Base-by-base conservation (phyloP, 495 filamentous ascomycete species). In the Penicillium tannophilum region DNA sequence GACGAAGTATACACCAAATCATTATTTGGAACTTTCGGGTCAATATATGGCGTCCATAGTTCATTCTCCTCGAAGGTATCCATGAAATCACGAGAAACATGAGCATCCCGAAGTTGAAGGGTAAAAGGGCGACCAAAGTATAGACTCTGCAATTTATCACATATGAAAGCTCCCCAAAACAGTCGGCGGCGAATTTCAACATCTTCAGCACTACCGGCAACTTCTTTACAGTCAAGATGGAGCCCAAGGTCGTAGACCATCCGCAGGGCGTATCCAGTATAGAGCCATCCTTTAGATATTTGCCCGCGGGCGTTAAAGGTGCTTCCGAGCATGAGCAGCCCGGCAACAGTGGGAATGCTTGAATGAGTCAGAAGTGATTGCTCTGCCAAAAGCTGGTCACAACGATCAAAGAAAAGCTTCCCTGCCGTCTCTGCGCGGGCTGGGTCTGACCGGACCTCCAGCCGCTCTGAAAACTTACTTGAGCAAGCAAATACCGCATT, bases 141-240 rank as follows among this genome's bases (percentile, higher is more conserved):
- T 5, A 78, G 60, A 20, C 56, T 62, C 55, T 78, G 75, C 6
- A 72, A 42, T 41, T 73, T 74, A 30, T 78, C 75, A 14, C 58
- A 57, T 11, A 76, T 63, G 52, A 74, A 75, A 2, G 74, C 74
- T 6, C 71, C 72, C 75, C 75, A 78, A 58, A 72, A 76, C 0
- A 78, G 61, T 4, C 73, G 72, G 14, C 66, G 63, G 16, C 75
- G 70, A 10, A 72, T 70, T 49, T 76, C 72, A 10, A 71, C 60
- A n/a, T 73, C 69, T 36, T 53, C 69, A 11, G 56, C 39, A 19
- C 57, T 58, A 24, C 51, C 43, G 2, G 30, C 50, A 8, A 55
- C 17, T 45, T 57, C 48, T 45, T 62, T 56, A 24, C 50, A 50
- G 39, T 62, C 56, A 14, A 60, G 39, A 36, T 79, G 75, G 8